These are phyloP conservation scores for Ceratobasidium sp. DNA, from an alignment of 1,284 basidiomycete species.

Conservation along the genomic window DNA sequence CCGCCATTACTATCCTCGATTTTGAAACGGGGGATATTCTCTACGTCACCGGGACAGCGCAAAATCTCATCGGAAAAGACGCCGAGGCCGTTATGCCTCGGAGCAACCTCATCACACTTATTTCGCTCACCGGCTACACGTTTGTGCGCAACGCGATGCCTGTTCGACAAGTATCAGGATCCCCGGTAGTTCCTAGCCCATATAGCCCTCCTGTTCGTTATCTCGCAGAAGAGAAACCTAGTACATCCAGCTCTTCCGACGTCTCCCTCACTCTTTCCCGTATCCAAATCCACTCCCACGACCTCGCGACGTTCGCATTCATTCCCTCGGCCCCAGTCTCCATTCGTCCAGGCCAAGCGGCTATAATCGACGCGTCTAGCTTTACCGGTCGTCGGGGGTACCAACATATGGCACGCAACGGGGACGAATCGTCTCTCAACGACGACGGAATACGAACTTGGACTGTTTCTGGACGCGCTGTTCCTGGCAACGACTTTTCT, in stretches of 20 bases:
- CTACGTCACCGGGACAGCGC: conserved; percentile 71
- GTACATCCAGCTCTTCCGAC: conserved; percentile 14
- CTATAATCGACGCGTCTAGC: conserved; percentile 67
- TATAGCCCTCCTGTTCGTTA: conserved; percentile 71
- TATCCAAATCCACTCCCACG: conserved; percentile 63
- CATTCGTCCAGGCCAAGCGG: conserved; percentile 67
- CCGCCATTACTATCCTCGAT: conserved; percentile 68
- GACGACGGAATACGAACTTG: conserved; percentile 76
- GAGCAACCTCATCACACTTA: conserved; percentile 65
- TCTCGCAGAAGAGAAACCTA: conserved; percentile 64
- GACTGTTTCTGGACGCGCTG: conserved; percentile 65
- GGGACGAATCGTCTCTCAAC: conserved; percentile 65
- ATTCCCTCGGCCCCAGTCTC: conserved; percentile 54
- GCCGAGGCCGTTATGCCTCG: conserved; percentile 69
- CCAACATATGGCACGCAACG: conserved; percentile 64
- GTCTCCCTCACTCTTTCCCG: conserved; percentile 56
- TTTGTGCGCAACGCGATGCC: conserved; percentile 70
- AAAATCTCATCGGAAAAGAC: conserved; percentile 64
- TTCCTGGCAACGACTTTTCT: conserved; percentile 50
- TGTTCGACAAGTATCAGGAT: conserved; percentile 62
- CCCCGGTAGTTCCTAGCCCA: conserved; percentile 61
- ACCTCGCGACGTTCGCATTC: conserved; percentile 71
- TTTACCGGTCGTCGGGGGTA: conserved; percentile 65
- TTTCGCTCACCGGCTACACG: conserved; percentile 67
- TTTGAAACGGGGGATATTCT: conserved; percentile 70